These are phyloP conservation scores for Podosphaera xanthii DNA, from an alignment of 2,329 filamentous ascomycete species.

Conservation along the genomic window DNA sequence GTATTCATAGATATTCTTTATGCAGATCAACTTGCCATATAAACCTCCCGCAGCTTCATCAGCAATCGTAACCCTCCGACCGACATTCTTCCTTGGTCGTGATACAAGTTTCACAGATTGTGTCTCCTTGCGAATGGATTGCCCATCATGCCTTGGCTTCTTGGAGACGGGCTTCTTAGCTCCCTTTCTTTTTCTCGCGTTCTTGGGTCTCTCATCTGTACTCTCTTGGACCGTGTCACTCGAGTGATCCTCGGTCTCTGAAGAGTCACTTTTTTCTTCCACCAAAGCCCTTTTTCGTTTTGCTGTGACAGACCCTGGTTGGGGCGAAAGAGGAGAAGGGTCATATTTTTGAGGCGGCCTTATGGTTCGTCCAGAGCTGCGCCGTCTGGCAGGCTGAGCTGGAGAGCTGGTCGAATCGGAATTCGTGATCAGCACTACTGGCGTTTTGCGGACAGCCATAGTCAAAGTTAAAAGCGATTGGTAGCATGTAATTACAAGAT, in stretches of 20 bases:
- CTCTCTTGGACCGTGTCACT: constrained; percentile 20
- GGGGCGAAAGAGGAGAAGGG: constrained; percentile 22
- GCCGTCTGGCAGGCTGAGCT: constrained; percentile 26
- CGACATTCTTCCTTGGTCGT: constrained; percentile 12
- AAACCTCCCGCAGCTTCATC: constrained; percentile 10
- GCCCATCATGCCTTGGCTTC: constrained; percentile 40
- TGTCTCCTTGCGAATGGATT: constrained; percentile 30
- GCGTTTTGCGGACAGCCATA: too few species aligned
- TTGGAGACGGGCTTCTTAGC: constrained; percentile 35
- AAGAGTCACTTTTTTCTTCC: constrained; percentile 24
- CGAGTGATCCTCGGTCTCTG: constrained; percentile 25
- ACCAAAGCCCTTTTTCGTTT: constrained; percentile 33
- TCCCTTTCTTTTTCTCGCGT: constrained; percentile 17
- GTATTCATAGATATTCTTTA: constrained; percentile 4
- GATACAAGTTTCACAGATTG: constrained; percentile 21
- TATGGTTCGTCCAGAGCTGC: constrained; percentile 46
- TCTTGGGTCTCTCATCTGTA: constrained; percentile 23
- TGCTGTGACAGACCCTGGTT: constrained; percentile 19
- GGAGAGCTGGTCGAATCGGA: constrained; percentile 31
- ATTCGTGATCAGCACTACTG: constrained; percentile 14
- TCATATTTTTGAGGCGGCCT: constrained; percentile 35
- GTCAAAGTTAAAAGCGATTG: too few species aligned
- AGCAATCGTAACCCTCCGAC: constrained; percentile 24
- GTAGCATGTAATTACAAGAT: too few species aligned
- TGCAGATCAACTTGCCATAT: constrained; percentile 8